Conservation (phyloP, 768 basidiomycete species). For the Termitomyces sp. region DNA sequence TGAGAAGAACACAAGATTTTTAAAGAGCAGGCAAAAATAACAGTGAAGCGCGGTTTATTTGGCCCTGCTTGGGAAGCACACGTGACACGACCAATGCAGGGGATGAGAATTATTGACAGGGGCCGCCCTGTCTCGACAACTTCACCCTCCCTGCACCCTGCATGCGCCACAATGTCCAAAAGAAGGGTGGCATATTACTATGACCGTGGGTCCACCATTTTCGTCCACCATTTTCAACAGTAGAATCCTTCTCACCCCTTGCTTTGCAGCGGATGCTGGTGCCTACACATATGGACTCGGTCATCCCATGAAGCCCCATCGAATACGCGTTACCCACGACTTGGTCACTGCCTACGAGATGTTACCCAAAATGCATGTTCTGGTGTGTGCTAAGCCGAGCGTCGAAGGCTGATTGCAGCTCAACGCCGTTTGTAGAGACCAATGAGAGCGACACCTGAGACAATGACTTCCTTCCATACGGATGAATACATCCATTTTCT, state of each 20-base stretch:
- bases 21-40: too few relatives aligned
- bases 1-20: neutral
- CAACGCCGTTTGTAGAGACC: conserved; percentile 43
- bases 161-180: conserved; percentile 48
- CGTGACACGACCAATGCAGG: neutral
- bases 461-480: conserved; percentile 91
- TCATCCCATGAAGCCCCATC: conserved; percentile 95
- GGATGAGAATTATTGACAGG: conserved; percentile 4
- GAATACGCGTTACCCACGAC: conserved; percentile 93
- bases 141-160: neutral
- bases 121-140: conserved; percentile 2
- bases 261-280: conserved; percentile 56
- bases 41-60: neutral
- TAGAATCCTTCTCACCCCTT: neutral
- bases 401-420: neutral
- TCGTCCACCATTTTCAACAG: neutral
- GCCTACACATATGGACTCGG: conserved; percentile 78
- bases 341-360: conserved; percentile 87
- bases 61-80: neutral
- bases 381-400: conserved; percentile 44
- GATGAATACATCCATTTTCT: conserved; percentile 98
- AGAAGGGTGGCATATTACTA: conserved; percentile 78
- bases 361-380: conserved; percentile 87
- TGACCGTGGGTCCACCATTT: conserved; percentile 39
- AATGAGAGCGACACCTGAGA: conserved; percentile 60